Base-by-base conservation (phyloP, 1,284 basidiomycete genomes). In the Earliella scabrosa region DNA sequence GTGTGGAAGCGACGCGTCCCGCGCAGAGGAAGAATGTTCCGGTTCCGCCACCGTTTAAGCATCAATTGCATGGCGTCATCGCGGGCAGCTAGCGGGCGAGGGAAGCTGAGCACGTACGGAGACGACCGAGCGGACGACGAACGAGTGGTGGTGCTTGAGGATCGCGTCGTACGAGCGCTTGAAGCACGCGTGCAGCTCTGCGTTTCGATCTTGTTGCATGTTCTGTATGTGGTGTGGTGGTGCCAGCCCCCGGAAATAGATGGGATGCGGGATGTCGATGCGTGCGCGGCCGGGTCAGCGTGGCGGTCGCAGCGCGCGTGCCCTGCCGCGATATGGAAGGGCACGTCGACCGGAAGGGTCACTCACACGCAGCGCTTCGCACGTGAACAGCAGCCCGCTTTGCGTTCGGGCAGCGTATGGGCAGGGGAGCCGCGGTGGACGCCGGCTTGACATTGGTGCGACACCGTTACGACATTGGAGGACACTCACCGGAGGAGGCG, bases 181-280 rank as follows among this genome's bases (percentile, higher is more conserved):
- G 78, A 99, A 98, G 71, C 92, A 93, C 50, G 80, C 81, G 63
- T 88, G 81, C 48, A 98, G 80, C 68, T 97, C 93, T 45, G 88
- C 81, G 18, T 71, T 71, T 40, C 79, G 77, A 73, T 97, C 88
- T 14, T 76, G 72, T 58, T 91, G 86, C 74, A 90, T 90, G 65
- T 88, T 80, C 67, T 62, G 57, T 23, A 26, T 14, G 16, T 8
- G n/a, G 36, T 35, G 29, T 31, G 10, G 45, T 21, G 27, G 23
- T 45, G 41, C 45, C 39, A 41, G 11, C 38, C 40, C 34, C 8
- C 40, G n/a, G n/a, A 23, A 36, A 54, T 43, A 46, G 45, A 38
- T 47, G n/a, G n/a, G n/a, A n/a, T n/a, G n/a, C n/a, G n/a, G n/a
- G n/a, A n/a, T n/a, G n/a, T n/a, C n/a, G n/a, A n/a, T n/a, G n/a